Evolutionary conservation across 805 yeast genomes (phyloP), one percentile per base, ranked within the genome.

Genomic region (Candida sanyiensis): DNA sequence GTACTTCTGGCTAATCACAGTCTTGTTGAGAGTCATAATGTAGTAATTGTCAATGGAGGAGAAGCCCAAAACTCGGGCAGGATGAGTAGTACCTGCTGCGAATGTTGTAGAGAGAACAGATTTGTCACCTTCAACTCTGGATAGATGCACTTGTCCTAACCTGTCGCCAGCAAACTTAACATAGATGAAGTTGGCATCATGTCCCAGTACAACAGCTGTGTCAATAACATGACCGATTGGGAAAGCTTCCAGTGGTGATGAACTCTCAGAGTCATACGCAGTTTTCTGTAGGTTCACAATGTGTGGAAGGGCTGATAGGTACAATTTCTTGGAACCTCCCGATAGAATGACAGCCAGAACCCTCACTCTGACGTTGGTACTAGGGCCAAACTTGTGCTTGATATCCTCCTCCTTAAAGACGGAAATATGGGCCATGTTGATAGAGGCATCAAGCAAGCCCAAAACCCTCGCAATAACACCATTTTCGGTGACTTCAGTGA

Each of bases 61-160:
- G 53, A 63, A 84, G 2, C 88, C 85, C 22, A 86, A 54, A 7
- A 93, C 80, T 60, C 97, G 77, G 5, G 95, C 95, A 33, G 63
- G 61, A 56, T 84, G 90, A 8, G 66, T 65, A 1, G 95, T 70
- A 1, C 89, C 94, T 15, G 69, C 59, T 29, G 67, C 67, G 62
- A 72, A 85, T 61, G 74, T 58, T 4, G 48, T 40, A 25, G 66
- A 72, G 20, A 70, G 48, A 28, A 63, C 58, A 34, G 69, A 62
- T 25, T 66, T 67, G 9, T 69, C 50, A 13, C 54, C 66, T 43
- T 79, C 75, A 30, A 83, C 58, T 48, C 80, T 80, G 1, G 97
- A 83, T 34, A 76, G 66, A 55, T 90, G 96, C 2, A 80, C 84
- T 62, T 80, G 85, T 27, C 95, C 97, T 10, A 66, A 53, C 32